These are phyloP conservation scores for Puccinia novopanici DNA, from an alignment of 1,284 basidiomycete species.

Conservation along the genomic window DNA sequence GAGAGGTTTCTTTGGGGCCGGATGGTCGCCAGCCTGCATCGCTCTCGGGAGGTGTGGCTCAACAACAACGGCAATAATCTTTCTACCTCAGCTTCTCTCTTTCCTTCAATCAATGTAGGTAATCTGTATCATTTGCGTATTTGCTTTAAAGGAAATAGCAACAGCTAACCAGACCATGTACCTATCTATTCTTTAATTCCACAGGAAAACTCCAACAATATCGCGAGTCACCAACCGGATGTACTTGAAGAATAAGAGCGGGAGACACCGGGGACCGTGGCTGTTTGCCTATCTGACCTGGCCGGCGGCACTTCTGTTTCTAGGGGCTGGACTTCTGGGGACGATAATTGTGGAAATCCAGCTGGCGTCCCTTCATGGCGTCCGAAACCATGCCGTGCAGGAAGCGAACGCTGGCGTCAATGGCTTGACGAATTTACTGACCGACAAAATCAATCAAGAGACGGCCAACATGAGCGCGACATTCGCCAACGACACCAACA, in stretches of 20 bases:
- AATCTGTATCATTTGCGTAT: neutral
- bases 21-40: slow-evolving; percentile 14
- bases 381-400: slow-evolving; percentile 31
- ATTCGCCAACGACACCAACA: slow-evolving; percentile 41
- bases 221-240: slow-evolving; percentile 26
- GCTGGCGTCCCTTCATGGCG: slow-evolving; percentile 17
- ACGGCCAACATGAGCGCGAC: slow-evolving; percentile 32
- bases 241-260: neutral
- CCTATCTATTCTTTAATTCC: neutral
- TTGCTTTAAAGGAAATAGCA: neutral
- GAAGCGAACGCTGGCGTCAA: slow-evolving; percentile 33
- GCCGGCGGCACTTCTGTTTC: slow-evolving; percentile 38
- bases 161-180: neutral
- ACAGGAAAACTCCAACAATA: slow-evolving; percentile 28
- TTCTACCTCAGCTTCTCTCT: slow-evolving; percentile 28
- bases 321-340: slow-evolving; percentile 35
- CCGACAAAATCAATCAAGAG: slow-evolving; percentile 40
- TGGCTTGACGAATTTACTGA: slow-evolving; percentile 36
- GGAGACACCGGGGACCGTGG: slow-evolving; percentile 37
- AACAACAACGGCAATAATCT: neutral
- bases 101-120: slow-evolving; percentile 45
- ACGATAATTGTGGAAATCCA: slow-evolving; percentile 33
- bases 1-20: slow-evolving; percentile 37
- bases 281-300: slow-evolving; percentile 42
- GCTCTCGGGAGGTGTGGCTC: slow-evolving; percentile 36